Evolutionary conservation across 2,329 filamentous ascomycete species (phyloP).

Genomic region (Cadophora sp.): DNA sequence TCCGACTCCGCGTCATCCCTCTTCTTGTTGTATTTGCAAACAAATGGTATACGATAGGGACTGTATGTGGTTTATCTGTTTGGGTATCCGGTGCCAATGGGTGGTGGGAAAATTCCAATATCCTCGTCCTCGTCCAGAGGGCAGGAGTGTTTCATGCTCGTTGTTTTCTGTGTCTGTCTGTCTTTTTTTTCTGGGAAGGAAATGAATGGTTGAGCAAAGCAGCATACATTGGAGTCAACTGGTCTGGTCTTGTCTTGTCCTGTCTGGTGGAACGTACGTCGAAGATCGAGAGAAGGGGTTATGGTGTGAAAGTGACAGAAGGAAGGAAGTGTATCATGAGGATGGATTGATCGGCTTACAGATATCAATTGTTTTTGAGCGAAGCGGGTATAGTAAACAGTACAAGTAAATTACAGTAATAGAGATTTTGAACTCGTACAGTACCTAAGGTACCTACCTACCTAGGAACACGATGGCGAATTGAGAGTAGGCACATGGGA

Average conservation of each 20-base stretch:
- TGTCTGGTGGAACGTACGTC: not conserved
- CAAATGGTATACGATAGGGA: constrained; percentile 10
- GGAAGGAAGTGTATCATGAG: not conserved
- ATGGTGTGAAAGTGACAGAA: not conserved
- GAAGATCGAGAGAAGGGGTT: not conserved
- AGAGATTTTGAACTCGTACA: not conserved
- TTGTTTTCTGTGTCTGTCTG: not conserved
- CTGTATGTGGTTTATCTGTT: constrained; percentile 1
- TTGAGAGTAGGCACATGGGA: not conserved
- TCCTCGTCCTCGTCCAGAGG: too few species aligned
- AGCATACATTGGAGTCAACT: constrained; percentile 9
- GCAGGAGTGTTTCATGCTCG: too few species aligned
- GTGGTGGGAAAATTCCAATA: too few species aligned
- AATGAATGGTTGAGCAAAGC: constrained; percentile 9
- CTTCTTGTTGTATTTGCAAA: constrained; percentile 12
- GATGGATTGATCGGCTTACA: not conserved
- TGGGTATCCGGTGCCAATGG: constrained; percentile 11
- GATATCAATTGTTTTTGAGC: constrained; percentile 11
- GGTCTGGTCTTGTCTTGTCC: not conserved
- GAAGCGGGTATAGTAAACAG: not conserved
- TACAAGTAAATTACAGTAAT: constrained; percentile 6
- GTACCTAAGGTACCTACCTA: not conserved
- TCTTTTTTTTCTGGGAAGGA: not conserved
- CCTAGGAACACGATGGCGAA: not conserved
- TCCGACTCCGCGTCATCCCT: not conserved